Conservation (phyloP, 2,329 filamentous ascomycete species). For the Bretziella fagacearum region DNA sequence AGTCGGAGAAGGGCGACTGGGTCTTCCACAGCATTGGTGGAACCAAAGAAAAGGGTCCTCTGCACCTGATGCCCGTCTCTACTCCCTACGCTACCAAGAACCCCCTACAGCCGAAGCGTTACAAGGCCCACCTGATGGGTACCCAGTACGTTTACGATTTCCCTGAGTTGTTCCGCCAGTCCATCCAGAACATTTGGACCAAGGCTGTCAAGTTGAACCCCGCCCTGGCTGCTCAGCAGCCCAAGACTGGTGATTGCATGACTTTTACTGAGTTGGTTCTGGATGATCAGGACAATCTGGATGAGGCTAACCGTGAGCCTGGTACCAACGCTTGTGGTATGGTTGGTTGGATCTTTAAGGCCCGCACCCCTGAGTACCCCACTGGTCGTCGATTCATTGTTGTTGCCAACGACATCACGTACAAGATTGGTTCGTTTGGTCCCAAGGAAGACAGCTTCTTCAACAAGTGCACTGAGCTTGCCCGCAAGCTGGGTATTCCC, state of each 20-base stretch:
- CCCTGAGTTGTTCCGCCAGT: conserved; percentile 96
- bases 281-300: conserved; percentile 79
- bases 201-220: conserved; percentile 59
- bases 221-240: conserved; percentile 61
- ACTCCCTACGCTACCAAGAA: conserved; percentile 97
- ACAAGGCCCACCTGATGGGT: conserved; percentile 98
- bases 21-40: conserved; percentile 96
- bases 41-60: conserved; percentile 83
- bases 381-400: conserved; percentile 84
- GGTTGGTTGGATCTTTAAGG: conserved; percentile 95
- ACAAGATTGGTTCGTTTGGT: conserved; percentile 95
- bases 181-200: conserved; percentile 87
- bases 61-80: conserved; percentile 81
- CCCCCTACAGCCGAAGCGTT: conserved; percentile 94
- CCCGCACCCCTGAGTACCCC: conserved; percentile 89
- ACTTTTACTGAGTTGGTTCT: conserved; percentile 88
- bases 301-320: conserved; percentile 85
- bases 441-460: conserved; percentile 96
- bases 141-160: conserved; percentile 99
- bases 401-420: conserved; percentile 97
- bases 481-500: conserved; percentile 83
- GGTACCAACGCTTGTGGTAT: conserved; percentile 94
- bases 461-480: conserved; percentile 95
- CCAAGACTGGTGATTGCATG: conserved; percentile 74
- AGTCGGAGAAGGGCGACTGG: conserved; percentile 96